Evolutionary conservation across 176 grass and related monocot genomes (phyloP).

Genomic region (Carex littledalei): DNA sequence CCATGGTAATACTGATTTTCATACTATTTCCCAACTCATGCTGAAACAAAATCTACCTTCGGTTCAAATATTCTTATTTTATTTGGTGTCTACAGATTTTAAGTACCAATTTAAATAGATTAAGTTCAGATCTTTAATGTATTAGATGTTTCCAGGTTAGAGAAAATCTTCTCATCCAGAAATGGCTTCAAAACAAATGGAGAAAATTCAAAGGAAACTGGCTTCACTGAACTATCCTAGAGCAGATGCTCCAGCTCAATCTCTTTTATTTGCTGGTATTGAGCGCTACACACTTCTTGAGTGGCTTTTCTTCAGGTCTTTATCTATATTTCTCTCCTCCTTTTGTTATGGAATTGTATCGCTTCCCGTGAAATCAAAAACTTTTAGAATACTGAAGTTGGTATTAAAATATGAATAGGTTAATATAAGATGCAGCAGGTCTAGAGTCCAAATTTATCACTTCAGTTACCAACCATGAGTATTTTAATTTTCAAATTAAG

Average conservation of each 20-base stretch:
- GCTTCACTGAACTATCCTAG: conserved; percentile 66
- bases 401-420: neutral
- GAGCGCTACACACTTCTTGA: conserved; percentile 96
- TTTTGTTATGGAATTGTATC: conserved; percentile 4
- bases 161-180: neutral
- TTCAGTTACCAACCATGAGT: neutral
- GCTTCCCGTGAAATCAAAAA: neutral
- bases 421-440: neutral
- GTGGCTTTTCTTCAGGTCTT: conserved; percentile 96
- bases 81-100: neutral
- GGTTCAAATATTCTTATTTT: neutral
- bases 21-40: too few species aligned
- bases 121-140: neutral
- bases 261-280: conserved; percentile 79
- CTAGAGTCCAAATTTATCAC: neutral
- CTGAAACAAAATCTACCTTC: neutral
- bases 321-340: neutral
- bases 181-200: conserved; percentile 99
- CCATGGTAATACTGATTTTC: too few species aligned
- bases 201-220: conserved; percentile 96
- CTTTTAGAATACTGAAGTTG: neutral
- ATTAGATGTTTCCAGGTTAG: neutral
- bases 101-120: neutral
- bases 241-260: conserved; percentile 74
- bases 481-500: neutral